Percentiles rank a stretch among this genome's conserved stretches.
Evolutionary conservation across 768 basidiomycete species (phyloP).

Genomic region (Crassisporium funariophilum): DNA sequence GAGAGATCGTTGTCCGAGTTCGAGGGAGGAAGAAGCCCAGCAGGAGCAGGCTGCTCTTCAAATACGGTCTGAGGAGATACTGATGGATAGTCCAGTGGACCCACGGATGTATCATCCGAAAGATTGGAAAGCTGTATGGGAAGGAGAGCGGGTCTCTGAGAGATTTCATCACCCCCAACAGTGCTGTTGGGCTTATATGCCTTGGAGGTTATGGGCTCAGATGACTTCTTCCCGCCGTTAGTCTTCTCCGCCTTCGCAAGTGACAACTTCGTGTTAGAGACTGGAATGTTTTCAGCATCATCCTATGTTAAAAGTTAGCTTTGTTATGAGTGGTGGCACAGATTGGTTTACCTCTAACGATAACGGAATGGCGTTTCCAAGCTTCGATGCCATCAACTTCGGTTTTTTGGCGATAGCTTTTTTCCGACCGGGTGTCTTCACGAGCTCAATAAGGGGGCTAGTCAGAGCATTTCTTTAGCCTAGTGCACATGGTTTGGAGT

Average conservation of each 20-base stretch:
- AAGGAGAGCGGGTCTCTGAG: slow-evolving; percentile 11
- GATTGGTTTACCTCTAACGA: slow-evolving; percentile 49
- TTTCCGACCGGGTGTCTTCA: slow-evolving; percentile 74
- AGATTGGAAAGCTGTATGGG: slow-evolving; percentile 12
- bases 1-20: slow-evolving; percentile 52
- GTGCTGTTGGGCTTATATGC: not conserved
- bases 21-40: not conserved
- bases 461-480: slow-evolving; percentile 1
- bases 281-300: too few species aligned
- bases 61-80: not conserved
- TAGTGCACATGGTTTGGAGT: not conserved
- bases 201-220: not conserved
- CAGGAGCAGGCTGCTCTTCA: not conserved
- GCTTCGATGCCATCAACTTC: slow-evolving; percentile 47
- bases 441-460: slow-evolving; percentile 75
- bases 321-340: slow-evolving; percentile 1
- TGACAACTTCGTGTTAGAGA: too few species aligned
- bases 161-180: not conserved
- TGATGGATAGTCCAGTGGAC: not conserved
- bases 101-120: not conserved
- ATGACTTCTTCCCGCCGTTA: too few species aligned
- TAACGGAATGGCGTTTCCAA: slow-evolving; percentile 39
- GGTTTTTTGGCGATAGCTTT: slow-evolving; percentile 55
- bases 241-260: too few species aligned
- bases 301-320: too few species aligned